Conservation (phyloP, 2,329 filamentous ascomycete species). For the Dothideomycetidae sp. region DNA sequence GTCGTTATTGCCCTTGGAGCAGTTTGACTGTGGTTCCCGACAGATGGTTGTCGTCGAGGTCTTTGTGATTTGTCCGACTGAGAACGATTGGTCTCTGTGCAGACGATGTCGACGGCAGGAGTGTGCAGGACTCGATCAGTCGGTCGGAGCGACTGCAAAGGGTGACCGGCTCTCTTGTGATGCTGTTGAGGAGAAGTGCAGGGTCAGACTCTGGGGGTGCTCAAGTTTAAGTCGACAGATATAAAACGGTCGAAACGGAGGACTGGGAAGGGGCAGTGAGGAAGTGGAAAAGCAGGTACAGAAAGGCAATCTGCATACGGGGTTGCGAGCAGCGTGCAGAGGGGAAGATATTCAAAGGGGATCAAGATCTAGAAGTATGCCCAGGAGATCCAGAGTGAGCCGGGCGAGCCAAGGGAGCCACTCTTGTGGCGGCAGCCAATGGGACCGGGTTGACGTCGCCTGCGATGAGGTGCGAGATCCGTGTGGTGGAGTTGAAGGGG, state of each 20-base stretch:
- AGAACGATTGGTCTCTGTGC: background rate
- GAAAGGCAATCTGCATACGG: background rate
- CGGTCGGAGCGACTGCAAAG: slow-evolving; percentile 2
- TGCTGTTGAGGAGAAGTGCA: slow-evolving; percentile 3
- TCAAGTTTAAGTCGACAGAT: background rate
- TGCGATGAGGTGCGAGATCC: background rate
- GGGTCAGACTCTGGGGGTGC: background rate
- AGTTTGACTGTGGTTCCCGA: background rate
- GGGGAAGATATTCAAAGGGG: background rate
- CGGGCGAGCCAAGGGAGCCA: background rate
- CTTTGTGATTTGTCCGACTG: background rate
- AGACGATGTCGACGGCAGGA: background rate
- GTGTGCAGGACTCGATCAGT: background rate
- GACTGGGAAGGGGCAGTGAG: slow-evolving; percentile 1
- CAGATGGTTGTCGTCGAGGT: slow-evolving; percentile 1
- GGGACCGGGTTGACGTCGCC: background rate
- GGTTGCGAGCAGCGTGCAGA: slow-evolving; percentile 4
- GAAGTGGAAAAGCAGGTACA: background rate
- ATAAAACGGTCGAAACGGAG: slow-evolving; percentile 1
- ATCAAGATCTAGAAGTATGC: background rate
- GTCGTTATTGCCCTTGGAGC: background rate
- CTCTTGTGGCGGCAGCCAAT: too few relatives aligned
- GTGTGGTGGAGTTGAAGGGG: background rate
- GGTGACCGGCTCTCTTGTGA: slow-evolving; percentile 7
- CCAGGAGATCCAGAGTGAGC: background rate